Conservation (phyloP, 495 filamentous ascomycete genomes). For the Penicillium crystallinum region DNA sequence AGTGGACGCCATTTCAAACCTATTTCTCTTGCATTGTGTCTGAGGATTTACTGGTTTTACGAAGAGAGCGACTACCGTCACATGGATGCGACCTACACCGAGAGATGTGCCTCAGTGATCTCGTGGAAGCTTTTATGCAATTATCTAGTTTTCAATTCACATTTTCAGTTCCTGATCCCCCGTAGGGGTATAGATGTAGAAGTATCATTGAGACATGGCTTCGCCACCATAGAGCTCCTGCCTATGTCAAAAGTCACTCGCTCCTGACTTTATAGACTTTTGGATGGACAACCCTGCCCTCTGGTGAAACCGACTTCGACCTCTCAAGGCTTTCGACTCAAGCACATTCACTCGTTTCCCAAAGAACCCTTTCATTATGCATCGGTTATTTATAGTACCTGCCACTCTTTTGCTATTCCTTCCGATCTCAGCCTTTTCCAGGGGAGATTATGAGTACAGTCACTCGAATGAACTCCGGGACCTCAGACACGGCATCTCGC, state of each 20-base stretch:
- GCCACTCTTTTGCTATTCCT: not conserved
- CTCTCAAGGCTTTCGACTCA: not conserved
- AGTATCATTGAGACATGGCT: not conserved
- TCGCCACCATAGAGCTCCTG: not conserved
- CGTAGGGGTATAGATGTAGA: not conserved
- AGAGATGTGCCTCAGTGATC: not conserved
- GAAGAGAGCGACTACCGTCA: not conserved
- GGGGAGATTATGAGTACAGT: not conserved
- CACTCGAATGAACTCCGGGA: slow-evolving; percentile 4
- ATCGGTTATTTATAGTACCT: slow-evolving; percentile 1
- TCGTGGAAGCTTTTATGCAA: not conserved
- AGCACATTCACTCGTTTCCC: not conserved
- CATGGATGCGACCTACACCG: not conserved
- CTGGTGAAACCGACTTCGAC: not conserved
- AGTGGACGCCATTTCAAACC: not conserved
- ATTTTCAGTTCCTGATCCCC: not conserved
- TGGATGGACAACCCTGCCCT: not conserved
- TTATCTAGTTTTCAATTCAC: not conserved
- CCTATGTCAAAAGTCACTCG: not conserved
- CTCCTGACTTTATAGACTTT: not conserved
- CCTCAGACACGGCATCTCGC: not conserved
- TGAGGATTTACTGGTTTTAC: not conserved
- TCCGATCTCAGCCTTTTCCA: not conserved
- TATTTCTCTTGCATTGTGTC: not conserved
- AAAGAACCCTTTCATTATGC: not conserved